A percentile compares a stretch with the other conserved stretches of the same genome.
Evolutionary conservation across 1,284 basidiomycete genomes (phyloP).

Genomic region (Coniferiporia weirii): DNA sequence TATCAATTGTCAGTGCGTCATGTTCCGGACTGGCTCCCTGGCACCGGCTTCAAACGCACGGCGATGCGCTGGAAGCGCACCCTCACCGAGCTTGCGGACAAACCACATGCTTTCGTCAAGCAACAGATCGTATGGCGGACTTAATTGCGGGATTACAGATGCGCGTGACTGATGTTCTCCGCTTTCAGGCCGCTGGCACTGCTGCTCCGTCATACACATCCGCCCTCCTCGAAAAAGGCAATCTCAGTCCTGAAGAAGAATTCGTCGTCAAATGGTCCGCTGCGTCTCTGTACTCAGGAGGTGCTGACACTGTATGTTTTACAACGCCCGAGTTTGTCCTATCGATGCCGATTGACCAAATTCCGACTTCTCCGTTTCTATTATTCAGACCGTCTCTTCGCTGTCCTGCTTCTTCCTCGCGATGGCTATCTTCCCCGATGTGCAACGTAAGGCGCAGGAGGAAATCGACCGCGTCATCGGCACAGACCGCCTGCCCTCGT

Average conservation of each 20-base stretch:
- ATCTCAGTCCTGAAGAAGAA: constrained; percentile 28
- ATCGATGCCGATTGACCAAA: neutral
- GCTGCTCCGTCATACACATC: constrained; percentile 36
- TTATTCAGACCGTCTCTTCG: constrained; percentile 17
- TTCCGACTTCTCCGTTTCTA: neutral
- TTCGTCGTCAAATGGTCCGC: constrained; percentile 35
- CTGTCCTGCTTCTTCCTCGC: constrained; percentile 24
- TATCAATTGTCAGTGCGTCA: constrained; percentile 29
- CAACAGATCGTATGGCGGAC: constrained; percentile 34
- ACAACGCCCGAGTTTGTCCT: neutral
- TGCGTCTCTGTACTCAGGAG: constrained; percentile 33
- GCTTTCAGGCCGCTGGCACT: constrained; percentile 33
- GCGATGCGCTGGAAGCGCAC: constrained; percentile 33
- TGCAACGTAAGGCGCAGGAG: constrained; percentile 23
- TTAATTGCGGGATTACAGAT: neutral
- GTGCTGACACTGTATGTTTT: constrained; percentile 23
- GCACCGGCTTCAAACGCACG: constrained; percentile 38
- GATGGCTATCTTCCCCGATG: constrained; percentile 26
- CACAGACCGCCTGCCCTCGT: constrained; percentile 23
- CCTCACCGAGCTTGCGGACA: constrained; percentile 29
- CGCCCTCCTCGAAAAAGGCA: constrained; percentile 30
- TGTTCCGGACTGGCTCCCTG: constrained; percentile 48
- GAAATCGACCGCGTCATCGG: constrained; percentile 27
- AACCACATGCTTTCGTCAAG: constrained; percentile 36
- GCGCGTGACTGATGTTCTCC: neutral